These are phyloP conservation scores for Aaosphaeria pasadenensis DNA, from an alignment of 2,329 filamentous ascomycete species.

Conservation along the genomic window DNA sequence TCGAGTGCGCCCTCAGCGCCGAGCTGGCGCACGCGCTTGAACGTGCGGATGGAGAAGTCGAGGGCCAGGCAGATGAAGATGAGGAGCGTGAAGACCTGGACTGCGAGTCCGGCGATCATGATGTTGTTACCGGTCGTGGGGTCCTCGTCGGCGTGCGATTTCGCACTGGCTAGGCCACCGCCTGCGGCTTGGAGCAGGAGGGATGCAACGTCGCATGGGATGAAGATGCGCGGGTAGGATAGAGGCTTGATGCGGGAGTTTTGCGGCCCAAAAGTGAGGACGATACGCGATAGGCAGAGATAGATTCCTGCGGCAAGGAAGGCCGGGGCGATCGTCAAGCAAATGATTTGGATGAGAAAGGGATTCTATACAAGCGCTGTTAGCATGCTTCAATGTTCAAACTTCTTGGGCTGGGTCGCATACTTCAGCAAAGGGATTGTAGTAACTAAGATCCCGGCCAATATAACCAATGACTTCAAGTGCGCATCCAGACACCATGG, in stretches of 20 bases:
- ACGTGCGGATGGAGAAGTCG: constrained; percentile 39
- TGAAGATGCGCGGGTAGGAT: constrained; percentile 51
- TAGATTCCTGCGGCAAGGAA: constrained; percentile 65
- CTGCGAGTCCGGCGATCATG: constrained; percentile 45
- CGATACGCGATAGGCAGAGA: constrained; percentile 53
- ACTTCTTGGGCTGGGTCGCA: background rate
- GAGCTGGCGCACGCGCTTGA: constrained; percentile 14
- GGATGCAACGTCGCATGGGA: constrained; percentile 47
- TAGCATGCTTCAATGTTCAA: no score
- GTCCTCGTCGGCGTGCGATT: constrained; percentile 25
- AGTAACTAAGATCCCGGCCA: constrained; percentile 56
- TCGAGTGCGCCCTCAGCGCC: constrained; percentile 22
- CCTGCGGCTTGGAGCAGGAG: constrained; percentile 45
- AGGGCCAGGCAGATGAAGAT: constrained; percentile 40
- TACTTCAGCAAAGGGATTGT: constrained; percentile 55
- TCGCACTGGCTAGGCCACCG: constrained; percentile 40
- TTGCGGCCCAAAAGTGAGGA: constrained; percentile 37
- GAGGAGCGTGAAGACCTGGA: constrained; percentile 44
- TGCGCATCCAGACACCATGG: constrained; percentile 56
- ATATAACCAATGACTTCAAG: constrained; percentile 62
- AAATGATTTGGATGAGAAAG: constrained; percentile 67
- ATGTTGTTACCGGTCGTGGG: constrained; percentile 41
- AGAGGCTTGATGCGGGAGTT: constrained; percentile 44
- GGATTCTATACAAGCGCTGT: constrained; percentile 40
- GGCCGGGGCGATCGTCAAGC: constrained; percentile 54